Evolutionary conservation across 768 basidiomycete genomes (phyloP), one percentile per base, ranked within the genome.

Genomic region (Mycena rosella): DNA sequence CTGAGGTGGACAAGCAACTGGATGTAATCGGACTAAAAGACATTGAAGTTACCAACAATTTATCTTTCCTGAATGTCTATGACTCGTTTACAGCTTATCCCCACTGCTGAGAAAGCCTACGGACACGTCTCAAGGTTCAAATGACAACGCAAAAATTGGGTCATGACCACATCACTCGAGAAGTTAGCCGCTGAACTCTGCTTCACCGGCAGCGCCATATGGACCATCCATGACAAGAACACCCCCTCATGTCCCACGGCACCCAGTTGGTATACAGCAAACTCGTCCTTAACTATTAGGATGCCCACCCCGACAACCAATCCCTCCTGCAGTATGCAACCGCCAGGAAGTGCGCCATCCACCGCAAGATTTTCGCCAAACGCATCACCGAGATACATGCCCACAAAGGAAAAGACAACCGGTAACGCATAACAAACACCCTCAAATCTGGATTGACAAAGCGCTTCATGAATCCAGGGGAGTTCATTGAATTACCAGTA

Each of bases 91-190:
- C n/a, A n/a, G n/a, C n/a, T n/a, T n/a, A n/a, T n/a, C n/a, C n/a
- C n/a, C n/a, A n/a, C n/a, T n/a, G n/a, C n/a, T n/a, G n/a, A n/a
- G n/a, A n/a, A n/a, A n/a, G n/a, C n/a, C n/a, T n/a, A n/a, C n/a
- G n/a, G n/a, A n/a, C n/a, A n/a, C n/a, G n/a, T 52, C 22, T 26
- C 34, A 5, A 49, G 70, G 2, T 38, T 38, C 3, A 65, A 67
- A 7, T 26, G 48, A 10, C 48, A 29, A 51, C 6, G 10, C 29
- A 26, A 51, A 6, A 3, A 15, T 3, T 26, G 26, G 26, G 27
- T 51, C 14, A 20, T n/a, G 48, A 29, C 26, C 17, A 7, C 48
- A 3, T 8, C 7, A 3, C 22, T 51, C 48, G 48, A 51, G 26
- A 51, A 51, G n/a, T 3, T 29, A 10, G 48, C 29, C 26, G 24